Evolutionary conservation across 352 stramenopile species (phyloP).

Genomic region (Phytophthora melonis): DNA sequence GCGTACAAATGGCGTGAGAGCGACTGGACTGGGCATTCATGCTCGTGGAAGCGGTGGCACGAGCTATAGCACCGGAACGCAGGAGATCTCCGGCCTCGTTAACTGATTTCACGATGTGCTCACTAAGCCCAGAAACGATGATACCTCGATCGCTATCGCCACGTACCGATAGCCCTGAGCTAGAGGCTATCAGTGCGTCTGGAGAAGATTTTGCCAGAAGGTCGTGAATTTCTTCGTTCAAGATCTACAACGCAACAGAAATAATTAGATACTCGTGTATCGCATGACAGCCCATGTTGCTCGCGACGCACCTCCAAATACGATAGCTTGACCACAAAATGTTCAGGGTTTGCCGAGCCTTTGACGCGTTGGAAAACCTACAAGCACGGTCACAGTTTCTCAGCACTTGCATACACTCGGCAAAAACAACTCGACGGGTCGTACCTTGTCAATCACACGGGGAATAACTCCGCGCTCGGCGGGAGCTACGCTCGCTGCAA

Average conservation of each 20-base stretch:
- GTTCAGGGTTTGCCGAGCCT: constrained; percentile 34
- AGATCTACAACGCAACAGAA: constrained; percentile 78
- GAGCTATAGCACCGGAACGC: constrained; percentile 50
- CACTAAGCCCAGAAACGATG: constrained; percentile 84
- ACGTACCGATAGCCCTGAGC: constrained; percentile 71
- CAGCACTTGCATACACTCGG: background rate
- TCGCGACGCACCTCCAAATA: constrained; percentile 65
- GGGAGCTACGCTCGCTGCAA: constrained; percentile 42
- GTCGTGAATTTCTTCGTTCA: constrained; percentile 98
- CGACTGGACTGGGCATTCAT: constrained; percentile 87
- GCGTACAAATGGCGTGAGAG: constrained; percentile 92
- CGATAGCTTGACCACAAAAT: constrained; percentile 68
- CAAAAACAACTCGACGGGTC: background rate
- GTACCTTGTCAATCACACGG: constrained; percentile 76
- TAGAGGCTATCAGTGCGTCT: constrained; percentile 20
- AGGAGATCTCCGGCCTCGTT: constrained; percentile 59
- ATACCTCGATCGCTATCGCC: constrained; percentile 93
- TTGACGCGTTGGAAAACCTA: constrained; percentile 66
- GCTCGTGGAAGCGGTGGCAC: constrained; percentile 70
- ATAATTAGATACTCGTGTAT: background rate
- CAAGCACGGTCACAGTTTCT: background rate
- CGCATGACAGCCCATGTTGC: background rate
- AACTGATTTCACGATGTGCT: constrained; percentile 73
- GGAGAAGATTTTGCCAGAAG: constrained; percentile 68
- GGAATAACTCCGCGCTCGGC: constrained; percentile 82